Evolutionary conservation across 1,284 basidiomycete genomes (phyloP), one percentile per base, ranked within the genome.

Genomic region (Rhodotorula mucilaginosa): DNA sequence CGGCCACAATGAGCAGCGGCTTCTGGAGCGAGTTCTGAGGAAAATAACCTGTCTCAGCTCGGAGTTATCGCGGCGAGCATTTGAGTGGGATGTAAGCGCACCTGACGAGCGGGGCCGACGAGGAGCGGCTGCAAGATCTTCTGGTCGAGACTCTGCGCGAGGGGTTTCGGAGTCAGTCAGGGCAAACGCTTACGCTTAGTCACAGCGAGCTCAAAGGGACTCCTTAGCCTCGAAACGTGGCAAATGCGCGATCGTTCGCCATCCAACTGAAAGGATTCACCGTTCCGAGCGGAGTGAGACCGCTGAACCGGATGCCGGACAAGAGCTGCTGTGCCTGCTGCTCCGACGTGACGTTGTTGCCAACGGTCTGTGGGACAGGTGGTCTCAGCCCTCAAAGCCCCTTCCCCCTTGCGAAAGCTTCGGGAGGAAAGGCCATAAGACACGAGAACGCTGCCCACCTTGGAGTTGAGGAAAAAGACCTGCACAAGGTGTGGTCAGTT

Each of bases 111-210:
- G 5, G 83, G 83, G 29, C 79, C 81, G 46, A 84, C 74, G 5
- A 84, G 79, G 46, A 83, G 74, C 31, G 83, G 83, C 74, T 83
- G 80, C 48, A 84, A 70, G 71, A 84, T 79, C 79, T 84, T 84
- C 59, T 80, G 77, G 66, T 80, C 78, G 48, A 84, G 75, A 8
- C 60, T 47, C 65, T 67, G 65, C n/a, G 13, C 3, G 23, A 44
- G 39, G 39, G 10, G 34, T 44, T 44, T 44, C 12, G 44, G 13
- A 13, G 15, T 3, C 18, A 31, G 23, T n/a, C 15, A 12, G 31
- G 3, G 61, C 26, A 19, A 26, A 47, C 16, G 8, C 8, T 7
- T 1, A 18, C 34, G 23, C 8, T 1, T 29, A 18, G 51, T 8
- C 16, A 29, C 10, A 31, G 8, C 10, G 16, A 34, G 39, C 5